Evolutionary conservation across 108 stramenopile genomes (phyloP), one percentile per base, ranked within the genome.

Genomic region (Nannochloropsis salina): DNA sequence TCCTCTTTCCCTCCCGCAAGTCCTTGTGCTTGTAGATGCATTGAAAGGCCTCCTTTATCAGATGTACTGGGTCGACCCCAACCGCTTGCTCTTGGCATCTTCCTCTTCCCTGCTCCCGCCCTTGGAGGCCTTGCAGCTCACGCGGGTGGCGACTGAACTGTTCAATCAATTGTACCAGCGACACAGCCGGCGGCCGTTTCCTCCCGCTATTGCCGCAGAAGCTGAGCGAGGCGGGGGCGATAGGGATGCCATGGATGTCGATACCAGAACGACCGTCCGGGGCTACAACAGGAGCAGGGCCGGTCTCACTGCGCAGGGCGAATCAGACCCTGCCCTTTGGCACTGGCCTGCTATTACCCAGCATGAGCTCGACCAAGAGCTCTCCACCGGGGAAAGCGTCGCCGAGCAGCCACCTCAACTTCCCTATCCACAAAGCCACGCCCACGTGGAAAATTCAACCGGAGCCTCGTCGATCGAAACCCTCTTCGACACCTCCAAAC

Each of bases 81-180:
- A 43, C 22, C 42, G 9, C n/a, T 21, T 43, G 42, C 18, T 43
- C 18, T 20, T 20, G 15, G 43, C 80, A 41, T 22, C 45, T 43
- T 22, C 83, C 45, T 22, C 83, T 22, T 22, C 83, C 45, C 21
- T 47, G n/a, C 44, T 43, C 44, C 41, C 40, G 5, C 41, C 84
- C 44, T 41, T 87, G 8, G 80, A 80, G 80, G 88, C 82, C 43
- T 80, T 85, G 42, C 85, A 80, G n/a, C 80, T 82, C 41, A 81
- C 85, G 31, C 74, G 85, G 15, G 85, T 85, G 42, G 88, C 88
- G 15, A 88, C 88, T 12, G 42, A 81, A 82, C 82, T 88, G 20
- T 88, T 88, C 85, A 88, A 88, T 42, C 88, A 84, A 82, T 85
- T 88, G 41, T 85, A 88, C 44, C 84, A 88, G 82, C 84, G 88